phyloP scores from a whole-genome alignment of 371 early-diverging fungal species.

The Mortierella sp. region DNA sequence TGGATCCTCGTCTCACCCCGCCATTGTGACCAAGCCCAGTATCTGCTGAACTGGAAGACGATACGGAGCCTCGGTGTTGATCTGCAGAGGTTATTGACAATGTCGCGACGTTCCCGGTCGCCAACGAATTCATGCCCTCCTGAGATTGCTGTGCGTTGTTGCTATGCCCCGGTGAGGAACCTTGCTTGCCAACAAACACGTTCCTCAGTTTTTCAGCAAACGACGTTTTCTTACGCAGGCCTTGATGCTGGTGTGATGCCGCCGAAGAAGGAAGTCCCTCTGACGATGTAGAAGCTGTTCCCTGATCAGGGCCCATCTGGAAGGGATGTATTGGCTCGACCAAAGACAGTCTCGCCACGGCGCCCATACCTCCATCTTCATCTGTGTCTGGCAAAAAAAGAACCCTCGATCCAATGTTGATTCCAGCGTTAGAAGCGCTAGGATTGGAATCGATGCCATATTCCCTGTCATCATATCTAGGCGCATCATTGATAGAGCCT shows the following conservation, averaged over 20 bases:
- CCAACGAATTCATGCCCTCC: conserved; percentile 20
- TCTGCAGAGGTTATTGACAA: background rate
- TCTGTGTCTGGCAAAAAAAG: conserved; percentile 8
- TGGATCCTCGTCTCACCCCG: conserved; percentile 17
- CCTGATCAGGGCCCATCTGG: conserved; percentile 24
- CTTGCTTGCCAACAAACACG: conserved; percentile 33
- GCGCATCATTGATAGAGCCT: background rate
- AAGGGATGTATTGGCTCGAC: conserved; percentile 48
- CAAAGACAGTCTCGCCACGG: conserved; percentile 13
- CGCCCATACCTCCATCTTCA: conserved; percentile 1
- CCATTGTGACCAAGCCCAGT: conserved; percentile 8
- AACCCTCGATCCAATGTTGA: background rate
- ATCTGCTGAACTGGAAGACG: conserved; percentile 33
- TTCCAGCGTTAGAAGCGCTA: background rate
- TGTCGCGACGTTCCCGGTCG: conserved; percentile 3
- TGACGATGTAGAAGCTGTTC: background rate
- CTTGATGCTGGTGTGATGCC: background rate
- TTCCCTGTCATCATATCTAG: background rate
- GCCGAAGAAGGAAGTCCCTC: background rate
- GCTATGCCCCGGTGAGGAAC: background rate
- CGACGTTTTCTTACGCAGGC: conserved; percentile 42
- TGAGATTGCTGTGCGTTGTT: conserved; percentile 8
- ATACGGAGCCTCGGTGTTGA: conserved; percentile 45
- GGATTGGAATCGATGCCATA: background rate
- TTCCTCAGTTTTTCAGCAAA: conserved; percentile 46